Conservation (phyloP, 2,329 filamentous ascomycete genomes). For the Ceratocystiopsis brevicomis region DNA sequence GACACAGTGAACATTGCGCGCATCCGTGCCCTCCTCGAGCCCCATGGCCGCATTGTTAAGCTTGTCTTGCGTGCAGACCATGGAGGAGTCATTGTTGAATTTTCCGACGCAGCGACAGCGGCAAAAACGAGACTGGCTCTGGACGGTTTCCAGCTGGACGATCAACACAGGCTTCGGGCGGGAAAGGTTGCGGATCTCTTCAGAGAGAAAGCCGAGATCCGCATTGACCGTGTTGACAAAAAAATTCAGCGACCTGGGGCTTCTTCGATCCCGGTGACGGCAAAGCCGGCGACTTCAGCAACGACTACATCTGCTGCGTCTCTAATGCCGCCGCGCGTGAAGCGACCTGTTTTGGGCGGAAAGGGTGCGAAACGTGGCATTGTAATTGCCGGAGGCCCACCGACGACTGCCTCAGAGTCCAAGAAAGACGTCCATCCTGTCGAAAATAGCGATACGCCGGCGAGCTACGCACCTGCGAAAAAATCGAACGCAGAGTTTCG, state of each 20-base stretch:
- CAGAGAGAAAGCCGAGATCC: slow-evolving; percentile 26
- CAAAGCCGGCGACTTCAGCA: slow-evolving; percentile 12
- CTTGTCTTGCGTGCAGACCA: slow-evolving; percentile 65
- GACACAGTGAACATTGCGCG: slow-evolving; percentile 85
- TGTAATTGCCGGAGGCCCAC: slow-evolving; percentile 2
- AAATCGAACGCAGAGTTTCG: slow-evolving; percentile 17
- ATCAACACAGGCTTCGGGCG: slow-evolving; percentile 31
- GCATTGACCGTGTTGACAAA: slow-evolving; percentile 22
- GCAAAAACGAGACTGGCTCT: slow-evolving; percentile 50
- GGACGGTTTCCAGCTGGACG: slow-evolving; percentile 33
- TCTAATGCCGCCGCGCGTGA: slow-evolving; percentile 26
- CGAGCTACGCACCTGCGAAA: slow-evolving; percentile 7
- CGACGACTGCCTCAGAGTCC: slow-evolving; percentile 10
- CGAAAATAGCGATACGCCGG: slow-evolving; percentile 3
- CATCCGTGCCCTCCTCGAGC: slow-evolving; percentile 52
- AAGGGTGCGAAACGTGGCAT: slow-evolving; percentile 23
- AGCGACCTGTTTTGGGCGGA: slow-evolving; percentile 24
- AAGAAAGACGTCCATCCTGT: neutral
- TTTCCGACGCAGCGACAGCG: slow-evolving; percentile 45
- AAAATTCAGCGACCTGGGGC: slow-evolving; percentile 5
- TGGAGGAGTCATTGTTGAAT: slow-evolving; percentile 74
- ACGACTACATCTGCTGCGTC: slow-evolving; percentile 8
- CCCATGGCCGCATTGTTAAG: slow-evolving; percentile 48
- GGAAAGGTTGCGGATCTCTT: slow-evolving; percentile 37
- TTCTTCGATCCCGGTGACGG: slow-evolving; percentile 11